phyloP scores from a whole-genome alignment of 805 yeast genomes.

The Maudiozyma pseudohumilis region DNA sequence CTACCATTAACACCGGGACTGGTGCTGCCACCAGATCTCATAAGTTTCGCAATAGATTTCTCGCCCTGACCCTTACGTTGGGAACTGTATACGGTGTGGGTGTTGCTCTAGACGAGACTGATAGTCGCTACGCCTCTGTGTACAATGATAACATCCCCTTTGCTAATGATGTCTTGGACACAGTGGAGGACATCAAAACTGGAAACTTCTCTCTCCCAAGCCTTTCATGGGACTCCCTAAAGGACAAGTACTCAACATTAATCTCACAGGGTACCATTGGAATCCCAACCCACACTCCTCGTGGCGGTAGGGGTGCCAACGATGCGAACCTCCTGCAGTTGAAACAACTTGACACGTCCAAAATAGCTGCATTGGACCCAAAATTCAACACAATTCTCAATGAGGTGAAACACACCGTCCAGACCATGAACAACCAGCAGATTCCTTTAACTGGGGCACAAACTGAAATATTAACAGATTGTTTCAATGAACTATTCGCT shows the following conservation, averaged over 20 bases:
- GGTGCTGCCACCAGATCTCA: constrained; percentile 8
- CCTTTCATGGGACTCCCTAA: constrained; percentile 15
- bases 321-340: constrained; percentile 1
- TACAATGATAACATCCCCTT: constrained; percentile 58
- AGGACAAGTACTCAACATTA: constrained; percentile 16
- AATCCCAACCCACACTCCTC: constrained; percentile 11
- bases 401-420: constrained; percentile 29
- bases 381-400: constrained; percentile 13
- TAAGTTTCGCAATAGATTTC: constrained; percentile 27
- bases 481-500: constrained; percentile 10
- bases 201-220: constrained; percentile 1
- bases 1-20: constrained; percentile 13
- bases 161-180: constrained; percentile 45
- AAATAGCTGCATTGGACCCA: constrained; percentile 6
- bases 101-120: constrained; percentile 47
- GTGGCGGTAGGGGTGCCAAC: not conserved
- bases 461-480: constrained; percentile 7
- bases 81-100: constrained; percentile 46
- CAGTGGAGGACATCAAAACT: constrained; percentile 29
- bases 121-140: constrained; percentile 51
- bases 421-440: constrained; percentile 30
- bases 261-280: constrained; percentile 16
- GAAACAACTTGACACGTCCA: not conserved
- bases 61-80: constrained; percentile 26
- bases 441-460: constrained; percentile 18